Evolutionary conservation across 768 basidiomycete genomes (phyloP).

Genomic region (Gloeopeniophorella convolvens): DNA sequence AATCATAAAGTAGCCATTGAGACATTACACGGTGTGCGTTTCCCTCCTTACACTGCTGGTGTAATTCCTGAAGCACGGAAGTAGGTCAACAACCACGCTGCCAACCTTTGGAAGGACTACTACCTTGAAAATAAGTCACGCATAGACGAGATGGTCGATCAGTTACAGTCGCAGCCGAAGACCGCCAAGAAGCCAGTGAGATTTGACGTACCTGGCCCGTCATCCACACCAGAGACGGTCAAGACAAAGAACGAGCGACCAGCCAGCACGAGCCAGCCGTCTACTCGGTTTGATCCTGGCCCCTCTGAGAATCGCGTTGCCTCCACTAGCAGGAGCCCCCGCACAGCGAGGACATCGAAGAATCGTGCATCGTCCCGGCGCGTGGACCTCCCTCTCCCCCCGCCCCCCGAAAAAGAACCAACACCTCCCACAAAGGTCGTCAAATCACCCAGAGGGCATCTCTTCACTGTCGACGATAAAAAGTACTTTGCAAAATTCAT

Average conservation of each 20-base stretch:
- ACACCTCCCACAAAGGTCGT: conserved; percentile 49
- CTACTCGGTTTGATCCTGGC: not conserved
- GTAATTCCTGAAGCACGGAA: not conserved
- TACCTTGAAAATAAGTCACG: conserved; percentile 64
- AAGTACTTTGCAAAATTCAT: conserved; percentile 63
- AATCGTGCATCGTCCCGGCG: not conserved
- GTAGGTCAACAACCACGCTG: conserved; percentile 40
- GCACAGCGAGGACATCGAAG: not conserved
- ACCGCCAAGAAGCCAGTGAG: conserved; percentile 33
- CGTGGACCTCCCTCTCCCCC: conserved; percentile 46
- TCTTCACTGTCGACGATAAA: conserved; percentile 60
- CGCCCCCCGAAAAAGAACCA: conserved; percentile 63
- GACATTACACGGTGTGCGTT: conserved; percentile 54
- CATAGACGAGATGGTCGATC: conserved; percentile 38
- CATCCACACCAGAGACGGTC: not conserved
- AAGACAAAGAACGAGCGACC: not conserved
- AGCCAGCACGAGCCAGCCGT: not conserved
- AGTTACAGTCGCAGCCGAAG: conserved; percentile 22
- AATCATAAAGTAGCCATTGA: conserved; percentile 64
- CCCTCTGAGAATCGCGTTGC: conserved; percentile 1
- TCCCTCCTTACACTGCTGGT: not conserved
- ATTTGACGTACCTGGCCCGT: not conserved
- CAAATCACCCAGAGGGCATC: conserved; percentile 44
- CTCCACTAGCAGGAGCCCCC: not conserved
- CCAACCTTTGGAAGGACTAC: conserved; percentile 75